phyloP scores from a whole-genome alignment of 140 eudicot species.

The Stevia rebaudiana region DNA sequence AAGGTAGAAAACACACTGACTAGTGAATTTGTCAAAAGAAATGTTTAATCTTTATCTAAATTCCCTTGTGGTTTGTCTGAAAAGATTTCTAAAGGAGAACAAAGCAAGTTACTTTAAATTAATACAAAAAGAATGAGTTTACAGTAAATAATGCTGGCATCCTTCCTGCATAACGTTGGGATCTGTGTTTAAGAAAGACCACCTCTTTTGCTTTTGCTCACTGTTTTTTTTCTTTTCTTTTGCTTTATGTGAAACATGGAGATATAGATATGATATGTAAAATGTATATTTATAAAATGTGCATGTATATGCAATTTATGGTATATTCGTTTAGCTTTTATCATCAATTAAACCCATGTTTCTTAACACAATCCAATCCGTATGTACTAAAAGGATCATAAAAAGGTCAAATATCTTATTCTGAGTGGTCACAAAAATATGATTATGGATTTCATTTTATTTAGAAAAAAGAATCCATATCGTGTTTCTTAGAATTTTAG shows the following conservation, averaged over 20 bases:
- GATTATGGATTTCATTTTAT: slow-evolving; percentile 13
- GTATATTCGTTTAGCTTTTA: slow-evolving; percentile 35
- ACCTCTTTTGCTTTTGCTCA: slow-evolving; percentile 47
- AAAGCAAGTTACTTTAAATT: slow-evolving; percentile 84
- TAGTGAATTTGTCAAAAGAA: slow-evolving; percentile 21
- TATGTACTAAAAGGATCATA: slow-evolving; percentile 34
- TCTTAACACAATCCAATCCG: slow-evolving; percentile 27
- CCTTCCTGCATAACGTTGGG: slow-evolving; percentile 83
- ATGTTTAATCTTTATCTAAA: slow-evolving; percentile 17
- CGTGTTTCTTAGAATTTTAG: background rate
- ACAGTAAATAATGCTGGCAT: slow-evolving; percentile 88
- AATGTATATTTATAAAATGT: slow-evolving; percentile 15
- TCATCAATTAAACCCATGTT: slow-evolving; percentile 21
- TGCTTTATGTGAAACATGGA: slow-evolving; percentile 31
- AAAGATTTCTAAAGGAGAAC: slow-evolving; percentile 68
- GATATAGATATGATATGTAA: slow-evolving; percentile 14
- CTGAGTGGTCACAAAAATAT: slow-evolving; percentile 33
- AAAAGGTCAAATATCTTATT: slow-evolving; percentile 33
- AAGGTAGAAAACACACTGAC: slow-evolving; percentile 23
- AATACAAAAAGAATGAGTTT: slow-evolving; percentile 91
- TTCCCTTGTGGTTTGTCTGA: slow-evolving; percentile 26
- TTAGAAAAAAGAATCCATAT: background rate
- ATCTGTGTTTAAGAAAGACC: slow-evolving; percentile 84
- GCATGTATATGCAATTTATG: slow-evolving; percentile 29
- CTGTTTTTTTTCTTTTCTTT: slow-evolving; percentile 29